A percentile compares a stretch with the other conserved stretches of the same genome.
Evolutionary conservation across 352 stramenopile genomes (phyloP).

Genomic region (Plasmopara viticola): DNA sequence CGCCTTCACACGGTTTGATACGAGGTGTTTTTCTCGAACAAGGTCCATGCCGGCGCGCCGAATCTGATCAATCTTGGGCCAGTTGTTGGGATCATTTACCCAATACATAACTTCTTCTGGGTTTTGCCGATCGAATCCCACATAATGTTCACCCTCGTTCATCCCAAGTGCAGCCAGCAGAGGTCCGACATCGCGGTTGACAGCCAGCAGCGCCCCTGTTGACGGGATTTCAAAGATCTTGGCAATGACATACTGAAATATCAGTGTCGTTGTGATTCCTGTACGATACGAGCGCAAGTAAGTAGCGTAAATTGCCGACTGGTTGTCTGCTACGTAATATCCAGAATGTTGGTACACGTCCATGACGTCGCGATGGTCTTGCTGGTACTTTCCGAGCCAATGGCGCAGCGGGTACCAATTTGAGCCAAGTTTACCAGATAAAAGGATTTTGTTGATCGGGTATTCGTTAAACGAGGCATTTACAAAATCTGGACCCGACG

Average conservation of each 20-base stretch:
- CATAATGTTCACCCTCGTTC: conserved; percentile 53
- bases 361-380: conserved; percentile 38
- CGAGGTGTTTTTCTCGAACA: conserved; percentile 50
- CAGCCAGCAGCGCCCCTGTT: conserved; percentile 51
- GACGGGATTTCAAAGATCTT: conserved; percentile 81
- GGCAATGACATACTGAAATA: conserved; percentile 72
- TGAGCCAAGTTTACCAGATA: conserved; percentile 44
- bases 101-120: conserved; percentile 44
- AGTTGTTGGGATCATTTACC: conserved; percentile 43
- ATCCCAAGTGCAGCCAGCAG: conserved; percentile 49
- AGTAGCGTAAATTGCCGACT: conserved; percentile 56
- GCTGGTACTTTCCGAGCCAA: conserved; percentile 55
- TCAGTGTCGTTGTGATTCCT: conserved; percentile 62
- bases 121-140: conserved; percentile 51
- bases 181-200: conserved; percentile 56
- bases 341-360: conserved; percentile 58
- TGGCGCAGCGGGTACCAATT: conserved; percentile 64
- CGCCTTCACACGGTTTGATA: conserved; percentile 49
- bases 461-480: conserved; percentile 54
- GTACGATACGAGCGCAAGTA: conserved; percentile 70
- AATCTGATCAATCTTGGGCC: conserved; percentile 48
- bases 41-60: conserved; percentile 48
- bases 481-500: conserved; percentile 55
- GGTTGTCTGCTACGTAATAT: conserved; percentile 49
- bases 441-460: conserved; percentile 70